phyloP scores from a whole-genome alignment of 2,329 filamentous ascomycete species.

The Exophiala xenobiotica region DNA sequence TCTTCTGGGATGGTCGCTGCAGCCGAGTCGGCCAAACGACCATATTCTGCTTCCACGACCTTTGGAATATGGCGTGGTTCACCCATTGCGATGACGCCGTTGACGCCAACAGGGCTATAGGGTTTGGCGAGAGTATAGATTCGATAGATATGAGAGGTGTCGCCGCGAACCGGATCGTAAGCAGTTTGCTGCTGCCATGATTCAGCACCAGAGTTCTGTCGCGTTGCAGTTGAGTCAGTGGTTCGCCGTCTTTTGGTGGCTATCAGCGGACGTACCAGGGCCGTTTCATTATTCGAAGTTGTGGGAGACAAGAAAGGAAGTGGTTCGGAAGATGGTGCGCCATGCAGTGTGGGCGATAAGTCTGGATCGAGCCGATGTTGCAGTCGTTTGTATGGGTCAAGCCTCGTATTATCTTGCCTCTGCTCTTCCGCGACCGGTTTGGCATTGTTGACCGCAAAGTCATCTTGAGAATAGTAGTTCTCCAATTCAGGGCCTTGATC shows the following conservation, averaged over 20 bases:
- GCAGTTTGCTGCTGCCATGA: constrained; percentile 12
- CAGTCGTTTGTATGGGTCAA: constrained; percentile 10
- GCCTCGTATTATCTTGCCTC: constrained; percentile 12
- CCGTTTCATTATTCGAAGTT: constrained; percentile 10
- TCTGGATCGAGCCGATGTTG: constrained; percentile 8
- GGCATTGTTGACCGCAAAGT: constrained; percentile 12
- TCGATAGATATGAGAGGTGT: constrained; percentile 17
- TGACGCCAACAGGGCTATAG: constrained; percentile 11
- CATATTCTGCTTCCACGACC: constrained; percentile 29
- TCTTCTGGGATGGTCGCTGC: constrained; percentile 28
- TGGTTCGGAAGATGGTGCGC: constrained; percentile 14
- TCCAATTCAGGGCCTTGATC: constrained; percentile 30
- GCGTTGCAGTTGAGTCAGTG: constrained; percentile 7
- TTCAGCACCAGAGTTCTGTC: constrained; percentile 7
- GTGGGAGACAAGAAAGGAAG: constrained; percentile 14
- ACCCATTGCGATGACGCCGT: constrained; percentile 20
- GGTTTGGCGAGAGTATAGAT: constrained; percentile 20
- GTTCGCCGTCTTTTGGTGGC: constrained; percentile 22
- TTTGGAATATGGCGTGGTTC: constrained; percentile 24
- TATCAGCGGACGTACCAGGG: constrained; percentile 14
- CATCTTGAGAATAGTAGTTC: constrained; percentile 30
- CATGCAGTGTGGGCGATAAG: constrained; percentile 16
- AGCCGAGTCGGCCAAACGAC: constrained; percentile 26
- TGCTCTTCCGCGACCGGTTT: constrained; percentile 15
- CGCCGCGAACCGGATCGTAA: constrained; percentile 22